Conservation (phyloP, 768 basidiomycete species). For the Hypsizygus marmoreus region DNA sequence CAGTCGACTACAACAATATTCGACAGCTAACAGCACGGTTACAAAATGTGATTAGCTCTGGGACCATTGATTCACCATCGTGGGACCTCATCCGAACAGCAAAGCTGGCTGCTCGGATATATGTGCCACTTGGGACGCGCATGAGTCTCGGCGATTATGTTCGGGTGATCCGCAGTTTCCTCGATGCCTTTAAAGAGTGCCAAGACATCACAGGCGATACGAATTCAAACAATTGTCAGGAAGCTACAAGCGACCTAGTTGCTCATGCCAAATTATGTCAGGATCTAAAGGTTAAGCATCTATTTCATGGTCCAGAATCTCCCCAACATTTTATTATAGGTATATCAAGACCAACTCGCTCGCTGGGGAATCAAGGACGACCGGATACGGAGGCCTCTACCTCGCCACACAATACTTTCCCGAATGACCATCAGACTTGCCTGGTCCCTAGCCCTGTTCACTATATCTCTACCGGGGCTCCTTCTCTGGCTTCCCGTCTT, state of each 20-base stretch:
- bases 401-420: conserved; percentile 53
- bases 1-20: conserved; percentile 63
- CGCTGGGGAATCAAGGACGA: conserved; percentile 81
- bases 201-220: conserved; percentile 27
- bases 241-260: conserved; percentile 28
- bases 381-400: conserved; percentile 69
- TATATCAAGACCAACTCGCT: conserved; percentile 73
- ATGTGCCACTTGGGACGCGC: conserved; percentile 83
- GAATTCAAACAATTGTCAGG: conserved; percentile 22
- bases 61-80: conserved; percentile 82
- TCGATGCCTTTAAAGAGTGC: conserved; percentile 68
- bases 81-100: conserved; percentile 78
- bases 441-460: conserved; percentile 64
- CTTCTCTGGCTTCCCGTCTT: conserved; percentile 85
- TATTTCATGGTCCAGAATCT: background rate
- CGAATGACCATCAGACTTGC: conserved; percentile 65
- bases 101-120: conserved; percentile 78
- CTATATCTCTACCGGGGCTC: conserved; percentile 74
- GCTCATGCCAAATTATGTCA: conserved; percentile 35
- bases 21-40: conserved; percentile 61
- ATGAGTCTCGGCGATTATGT: conserved; percentile 88
- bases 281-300: conserved; percentile 60
- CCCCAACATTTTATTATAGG: conserved; percentile 36
- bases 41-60: conserved; percentile 69
- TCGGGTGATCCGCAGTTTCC: conserved; percentile 70